Evolutionary conservation across 257 asterid genomes (phyloP), one percentile per base, ranked within the genome.

Genomic region (Plectranthus barbatus): DNA sequence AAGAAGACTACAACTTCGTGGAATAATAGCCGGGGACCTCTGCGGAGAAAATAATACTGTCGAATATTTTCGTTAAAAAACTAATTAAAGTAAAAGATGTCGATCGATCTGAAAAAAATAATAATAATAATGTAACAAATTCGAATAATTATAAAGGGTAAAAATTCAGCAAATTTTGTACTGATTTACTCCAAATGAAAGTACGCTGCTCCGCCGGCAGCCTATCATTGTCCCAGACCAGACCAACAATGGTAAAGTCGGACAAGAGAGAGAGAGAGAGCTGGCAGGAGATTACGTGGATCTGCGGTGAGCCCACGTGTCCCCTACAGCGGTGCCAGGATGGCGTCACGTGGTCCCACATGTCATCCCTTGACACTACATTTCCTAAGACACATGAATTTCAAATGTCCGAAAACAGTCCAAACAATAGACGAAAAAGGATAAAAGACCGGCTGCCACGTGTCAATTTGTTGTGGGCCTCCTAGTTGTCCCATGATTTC

Each of bases 201-300:
- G 17, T 17, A 23, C 17, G 74, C 56, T 14, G 55, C 8, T 36
- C 52, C 69, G 69, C 69, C 75, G 74, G 75, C 81, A 67, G 54
- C 58, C 66, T 68, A 71, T 78, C 79, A 54, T 60, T 71, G 48
- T 67, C 78, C 78, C 74, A 59, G 74, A 68, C 29, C n/a, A n/a
- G n/a, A 26, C 71, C 66, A 71, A 63, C 80, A 62, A n/a, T 6
- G 13, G 33, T 55, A 49, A 57, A 18, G 20, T 20, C 47, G 58
- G 76, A 64, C 76, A 64, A 71, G 24, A 54, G 8, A 6, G 23
- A 54, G 8, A 6, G 23, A 39, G 54, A 31, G 42, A 37, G 53
- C 67, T 67, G 75, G 67, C 64, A 64, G 13, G 21, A 21, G 73
- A 69, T 3, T 46, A 53, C 67, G 59, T 74, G 83, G 83, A 66